These are phyloP conservation scores for Cucurbita pepo DNA, from an alignment of 306 rosid genomes.

Conservation along the genomic window DNA sequence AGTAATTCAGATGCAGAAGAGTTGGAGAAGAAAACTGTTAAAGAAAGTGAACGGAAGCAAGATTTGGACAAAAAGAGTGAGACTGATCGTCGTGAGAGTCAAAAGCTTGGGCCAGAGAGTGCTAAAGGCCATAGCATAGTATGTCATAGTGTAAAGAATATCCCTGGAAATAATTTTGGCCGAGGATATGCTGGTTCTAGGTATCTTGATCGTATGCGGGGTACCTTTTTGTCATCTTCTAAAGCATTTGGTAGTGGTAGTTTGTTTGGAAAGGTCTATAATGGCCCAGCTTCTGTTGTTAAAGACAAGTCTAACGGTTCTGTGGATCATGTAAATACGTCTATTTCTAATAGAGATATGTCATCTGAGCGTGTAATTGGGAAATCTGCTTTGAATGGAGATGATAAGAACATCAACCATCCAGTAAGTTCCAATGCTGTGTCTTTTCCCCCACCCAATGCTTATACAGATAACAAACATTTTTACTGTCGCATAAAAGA, in stretches of 20 bases:
- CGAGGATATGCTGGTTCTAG: conserved; percentile 68
- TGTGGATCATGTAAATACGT: conserved; percentile 45
- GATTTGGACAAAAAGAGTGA: conserved; percentile 60
- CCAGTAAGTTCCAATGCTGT: conserved; percentile 46
- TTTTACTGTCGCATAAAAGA: neutral
- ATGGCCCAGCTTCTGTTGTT: conserved; percentile 23
- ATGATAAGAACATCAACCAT: conserved; percentile 46
- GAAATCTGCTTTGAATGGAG: conserved; percentile 44
- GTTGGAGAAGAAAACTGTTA: conserved; percentile 63
- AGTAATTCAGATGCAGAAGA: conserved; percentile 96
- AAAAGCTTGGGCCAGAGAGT: conserved; percentile 41
- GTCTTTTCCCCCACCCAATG: neutral
- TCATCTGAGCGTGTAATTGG: conserved; percentile 44
- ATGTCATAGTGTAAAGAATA: conserved; percentile 37
- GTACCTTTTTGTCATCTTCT: conserved; percentile 76
- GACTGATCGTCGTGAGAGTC: conserved; percentile 46
- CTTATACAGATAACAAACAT: neutral
- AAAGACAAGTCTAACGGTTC: conserved; percentile 61
- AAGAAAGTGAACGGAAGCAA: conserved; percentile 66
- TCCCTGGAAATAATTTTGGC: conserved; percentile 25
- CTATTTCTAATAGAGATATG: conserved; percentile 42
- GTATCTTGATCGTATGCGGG: conserved; percentile 85
- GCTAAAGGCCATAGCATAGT: conserved; percentile 32
- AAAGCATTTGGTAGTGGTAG: conserved; percentile 71
- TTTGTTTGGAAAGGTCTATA: conserved; percentile 63